These are phyloP conservation scores for Stemphylium beticola DNA, from an alignment of 2,329 filamentous ascomycete genomes.

Conservation along the genomic window DNA sequence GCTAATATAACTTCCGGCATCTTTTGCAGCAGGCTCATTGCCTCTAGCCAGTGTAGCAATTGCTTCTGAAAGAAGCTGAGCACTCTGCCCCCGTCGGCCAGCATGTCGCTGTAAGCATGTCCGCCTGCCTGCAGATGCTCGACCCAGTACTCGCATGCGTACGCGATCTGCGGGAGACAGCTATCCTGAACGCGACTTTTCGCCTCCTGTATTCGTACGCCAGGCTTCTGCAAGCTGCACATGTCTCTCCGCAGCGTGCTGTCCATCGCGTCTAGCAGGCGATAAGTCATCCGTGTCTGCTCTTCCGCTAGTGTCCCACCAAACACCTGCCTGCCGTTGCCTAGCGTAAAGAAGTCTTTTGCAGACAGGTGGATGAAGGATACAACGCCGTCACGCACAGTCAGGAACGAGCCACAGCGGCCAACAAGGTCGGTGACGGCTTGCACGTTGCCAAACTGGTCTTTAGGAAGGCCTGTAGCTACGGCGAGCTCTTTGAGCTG, in stretches of 20 bases:
- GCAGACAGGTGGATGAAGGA: constrained; percentile 54
- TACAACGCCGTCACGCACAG: constrained; percentile 37
- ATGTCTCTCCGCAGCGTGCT: constrained; percentile 30
- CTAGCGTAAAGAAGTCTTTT: constrained; percentile 47
- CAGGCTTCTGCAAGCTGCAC: constrained; percentile 19
- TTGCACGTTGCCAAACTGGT: constrained; percentile 2
- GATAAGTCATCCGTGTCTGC: constrained; percentile 6
- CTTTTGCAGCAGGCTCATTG: constrained; percentile 14
- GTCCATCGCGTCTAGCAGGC: constrained; percentile 41
- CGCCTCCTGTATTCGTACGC: background rate
- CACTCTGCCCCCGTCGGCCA: constrained; percentile 12
- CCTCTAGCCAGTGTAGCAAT: constrained; percentile 15
- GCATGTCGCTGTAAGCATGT: constrained; percentile 2
- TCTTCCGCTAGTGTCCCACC: constrained; percentile 25
- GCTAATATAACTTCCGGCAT: constrained; percentile 16
- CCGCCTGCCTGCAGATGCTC: constrained; percentile 37
- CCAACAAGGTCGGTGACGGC: constrained; percentile 3
- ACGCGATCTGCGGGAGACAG: constrained; percentile 10
- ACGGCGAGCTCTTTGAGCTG: constrained; percentile 6
- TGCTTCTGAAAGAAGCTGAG: constrained; percentile 15
- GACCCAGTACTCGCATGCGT: constrained; percentile 46
- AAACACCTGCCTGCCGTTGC: constrained; percentile 9
- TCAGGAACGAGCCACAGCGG: constrained; percentile 50
- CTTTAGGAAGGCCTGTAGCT: background rate
- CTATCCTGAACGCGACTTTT: background rate